Evolutionary conservation across 306 rosid genomes (phyloP), one percentile per base, ranked within the genome.

Genomic region (Clitoria ternatea): DNA sequence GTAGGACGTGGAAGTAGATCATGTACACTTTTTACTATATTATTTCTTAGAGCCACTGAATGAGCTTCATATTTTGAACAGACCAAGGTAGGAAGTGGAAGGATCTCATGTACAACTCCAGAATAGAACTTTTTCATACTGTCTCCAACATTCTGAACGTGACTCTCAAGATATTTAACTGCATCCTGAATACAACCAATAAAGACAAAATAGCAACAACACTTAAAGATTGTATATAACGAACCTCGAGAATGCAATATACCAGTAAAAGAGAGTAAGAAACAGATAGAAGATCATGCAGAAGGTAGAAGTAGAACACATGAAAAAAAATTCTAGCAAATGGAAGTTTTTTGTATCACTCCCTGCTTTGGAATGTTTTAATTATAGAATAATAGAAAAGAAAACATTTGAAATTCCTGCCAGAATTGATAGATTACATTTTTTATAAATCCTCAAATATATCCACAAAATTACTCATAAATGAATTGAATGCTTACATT

Each of bases 101-200:
- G 80, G 62, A 86, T 66, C 67, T 90, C 95, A 24, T 86, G 84
- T 57, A 86, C 83, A 20, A 87, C 85, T 69, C 44, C 95, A 61
- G 96, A 86, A 82, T 66, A 93, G 4, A 94, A 70, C 66, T 74
- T 91, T 82, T 84, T 87, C 57, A 91, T 77, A 77, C 66, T 86
- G 30, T 81, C 90, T 45, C 99, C 92, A 54, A 85, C 92, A 60
- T 75, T 81, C 43, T 88, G 83, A 65, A 91, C 88, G 53, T 60
- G 92, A 70, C 81, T 80, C 84, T 79, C 96, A 26, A 94, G 85
- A 79, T 87, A 89, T 75, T 87, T 86, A 36, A 87, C 83, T 33
- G 87, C 79, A 75, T 85, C 90, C 99, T 94, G 91, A 36, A 22
- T 48, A 71, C 69, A 53, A 42, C 13, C 60, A 79, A 67, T 53